phyloP scores from a whole-genome alignment of 2,329 filamentous ascomycete genomes.

The Fusarium decemcellulare region DNA sequence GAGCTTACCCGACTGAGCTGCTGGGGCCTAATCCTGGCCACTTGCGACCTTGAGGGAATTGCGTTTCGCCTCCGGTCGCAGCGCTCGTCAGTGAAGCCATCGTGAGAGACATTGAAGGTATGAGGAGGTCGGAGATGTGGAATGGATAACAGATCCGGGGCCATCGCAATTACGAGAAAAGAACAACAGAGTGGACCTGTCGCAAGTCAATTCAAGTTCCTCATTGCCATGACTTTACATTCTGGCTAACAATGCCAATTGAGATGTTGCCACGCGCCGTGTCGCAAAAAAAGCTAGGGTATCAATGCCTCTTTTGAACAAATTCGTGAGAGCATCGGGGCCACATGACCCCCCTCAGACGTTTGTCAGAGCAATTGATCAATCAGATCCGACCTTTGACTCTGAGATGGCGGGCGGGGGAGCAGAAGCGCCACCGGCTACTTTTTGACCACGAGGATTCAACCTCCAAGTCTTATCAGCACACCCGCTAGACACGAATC shows the following conservation, averaged over 20 bases:
- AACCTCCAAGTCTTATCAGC: not conserved
- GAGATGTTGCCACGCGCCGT: not conserved
- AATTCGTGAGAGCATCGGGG: not conserved
- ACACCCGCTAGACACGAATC: constrained; percentile 29
- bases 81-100: not conserved
- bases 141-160: constrained; percentile 13
- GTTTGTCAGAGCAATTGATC: constrained; percentile 6
- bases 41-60: not conserved
- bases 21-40: constrained; percentile 28
- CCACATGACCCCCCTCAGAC: constrained; percentile 4
- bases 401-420: not conserved
- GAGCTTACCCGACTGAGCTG: constrained; percentile 29
- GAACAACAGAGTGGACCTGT: not conserved
- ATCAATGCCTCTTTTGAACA: constrained; percentile 16
- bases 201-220: constrained; percentile 2
- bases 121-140: constrained; percentile 1
- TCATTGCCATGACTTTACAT: not conserved
- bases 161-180: constrained; percentile 11
- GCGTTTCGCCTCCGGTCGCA: not conserved
- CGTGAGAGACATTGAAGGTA: not conserved
- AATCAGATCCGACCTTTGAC: not conserved
- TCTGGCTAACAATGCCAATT: not conserved
- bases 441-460: not conserved
- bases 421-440: not conserved
- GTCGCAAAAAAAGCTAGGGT: constrained; percentile 2